A percentile compares a stretch with the other conserved stretches of the same genome.
phyloP scores from a whole-genome alignment of 495 filamentous ascomycete genomes.

The Trichoderma virens region DNA sequence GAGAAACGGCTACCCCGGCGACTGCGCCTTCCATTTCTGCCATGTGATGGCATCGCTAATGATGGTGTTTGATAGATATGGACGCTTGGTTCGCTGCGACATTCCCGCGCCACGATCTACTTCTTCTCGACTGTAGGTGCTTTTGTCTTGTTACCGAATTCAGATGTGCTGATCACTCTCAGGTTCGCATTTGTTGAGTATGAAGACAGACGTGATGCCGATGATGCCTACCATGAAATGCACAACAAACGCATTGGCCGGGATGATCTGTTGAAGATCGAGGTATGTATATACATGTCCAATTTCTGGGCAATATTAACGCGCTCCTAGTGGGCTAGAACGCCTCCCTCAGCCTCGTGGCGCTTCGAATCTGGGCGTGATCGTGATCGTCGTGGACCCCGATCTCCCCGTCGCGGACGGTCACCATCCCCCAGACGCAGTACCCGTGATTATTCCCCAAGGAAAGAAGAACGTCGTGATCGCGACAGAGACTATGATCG shows the following conservation, averaged over 20 bases:
- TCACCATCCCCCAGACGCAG: slow-evolving; percentile 69
- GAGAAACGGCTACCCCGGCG: neutral
- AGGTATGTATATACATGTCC: slow-evolving; percentile 50
- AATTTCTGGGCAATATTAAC: slow-evolving; percentile 14
- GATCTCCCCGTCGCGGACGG: slow-evolving; percentile 71
- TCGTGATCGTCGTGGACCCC: slow-evolving; percentile 55
- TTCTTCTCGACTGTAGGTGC: slow-evolving; percentile 84
- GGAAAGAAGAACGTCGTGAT: slow-evolving; percentile 84
- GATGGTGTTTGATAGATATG: slow-evolving; percentile 60
- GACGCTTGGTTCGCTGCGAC: slow-evolving; percentile 95
- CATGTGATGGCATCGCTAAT: neutral
- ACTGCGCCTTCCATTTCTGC: neutral
- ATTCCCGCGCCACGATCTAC: slow-evolving; percentile 94
- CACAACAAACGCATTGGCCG: slow-evolving; percentile 97
- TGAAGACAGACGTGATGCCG: slow-evolving; percentile 95
- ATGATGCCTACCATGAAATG: slow-evolving; percentile 99
- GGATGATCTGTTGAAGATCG: slow-evolving; percentile 95
- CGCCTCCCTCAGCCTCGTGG: slow-evolving; percentile 96
- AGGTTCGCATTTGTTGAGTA: slow-evolving; percentile 99
- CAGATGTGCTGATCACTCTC: neutral
- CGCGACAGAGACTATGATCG: slow-evolving; percentile 76
- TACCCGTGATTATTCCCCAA: slow-evolving; percentile 78
- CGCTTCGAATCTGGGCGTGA: slow-evolving; percentile 88
- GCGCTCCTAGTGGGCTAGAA: slow-evolving; percentile 79
- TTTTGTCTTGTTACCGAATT: slow-evolving; percentile 10